Percentiles rank a stretch among this genome's conserved stretches.
Conservation (phyloP, 1,284 basidiomycete species). For the Heterobasidion parviporum region DNA sequence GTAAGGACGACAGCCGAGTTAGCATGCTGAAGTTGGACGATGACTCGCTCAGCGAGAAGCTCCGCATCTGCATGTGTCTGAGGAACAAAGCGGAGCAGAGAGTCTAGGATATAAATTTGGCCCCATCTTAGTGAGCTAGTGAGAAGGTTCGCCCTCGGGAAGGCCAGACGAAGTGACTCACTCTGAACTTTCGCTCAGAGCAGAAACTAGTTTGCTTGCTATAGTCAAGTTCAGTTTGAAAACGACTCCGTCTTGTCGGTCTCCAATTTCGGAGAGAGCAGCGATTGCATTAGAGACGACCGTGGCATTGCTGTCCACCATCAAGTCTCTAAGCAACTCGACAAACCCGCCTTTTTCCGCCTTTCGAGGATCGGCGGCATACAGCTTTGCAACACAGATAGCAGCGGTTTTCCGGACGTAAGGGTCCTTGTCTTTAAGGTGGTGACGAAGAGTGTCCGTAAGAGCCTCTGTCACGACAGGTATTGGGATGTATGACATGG, state of each 20-base stretch:
- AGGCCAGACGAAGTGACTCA: slow-evolving; percentile 29
- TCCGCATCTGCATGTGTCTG: slow-evolving; percentile 86
- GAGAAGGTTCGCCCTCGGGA: slow-evolving; percentile 1
- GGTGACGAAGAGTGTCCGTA: slow-evolving; percentile 79
- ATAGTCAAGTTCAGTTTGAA: slow-evolving; percentile 79
- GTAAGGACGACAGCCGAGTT: slow-evolving; percentile 95
- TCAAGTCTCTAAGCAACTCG: slow-evolving; percentile 76
- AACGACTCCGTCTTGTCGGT: slow-evolving; percentile 83
- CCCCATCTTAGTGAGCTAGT: slow-evolving; percentile 72
- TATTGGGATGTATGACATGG: slow-evolving; percentile 93
- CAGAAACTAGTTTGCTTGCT: slow-evolving; percentile 78
- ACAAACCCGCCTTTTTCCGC: slow-evolving; percentile 85
- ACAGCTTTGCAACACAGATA: slow-evolving; percentile 89
- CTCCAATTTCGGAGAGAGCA: slow-evolving; percentile 85
- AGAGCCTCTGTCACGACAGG: slow-evolving; percentile 75
- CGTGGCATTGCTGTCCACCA: slow-evolving; percentile 91
- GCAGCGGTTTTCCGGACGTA: slow-evolving; percentile 97
- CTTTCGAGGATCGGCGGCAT: slow-evolving; percentile 75
- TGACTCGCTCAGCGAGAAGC: slow-evolving; percentile 88
- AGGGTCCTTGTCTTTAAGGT: slow-evolving; percentile 84
- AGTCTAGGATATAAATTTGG: slow-evolving; percentile 97
- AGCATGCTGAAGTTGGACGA: slow-evolving; percentile 85
- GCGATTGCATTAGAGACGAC: slow-evolving; percentile 95
- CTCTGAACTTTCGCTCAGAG: slow-evolving; percentile 89
- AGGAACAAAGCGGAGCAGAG: slow-evolving; percentile 88